phyloP scores from a whole-genome alignment of 768 basidiomycete species.

The Leccinum imitatum region DNA sequence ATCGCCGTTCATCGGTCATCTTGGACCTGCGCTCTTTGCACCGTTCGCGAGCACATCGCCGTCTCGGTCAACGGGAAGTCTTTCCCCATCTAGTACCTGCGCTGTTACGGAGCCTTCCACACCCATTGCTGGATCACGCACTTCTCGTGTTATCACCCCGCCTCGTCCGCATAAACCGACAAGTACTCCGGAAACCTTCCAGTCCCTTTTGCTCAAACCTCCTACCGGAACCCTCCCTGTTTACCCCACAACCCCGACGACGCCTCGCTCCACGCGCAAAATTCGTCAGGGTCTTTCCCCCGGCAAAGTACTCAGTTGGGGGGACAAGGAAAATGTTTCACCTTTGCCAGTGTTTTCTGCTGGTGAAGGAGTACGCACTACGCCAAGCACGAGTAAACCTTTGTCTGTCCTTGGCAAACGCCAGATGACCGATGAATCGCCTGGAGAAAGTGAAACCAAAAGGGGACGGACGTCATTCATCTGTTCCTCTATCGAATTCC shows the following conservation, averaged over 20 bases:
- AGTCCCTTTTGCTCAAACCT: constrained; percentile 29
- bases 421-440: constrained; percentile 37
- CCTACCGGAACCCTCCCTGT: constrained; percentile 30
- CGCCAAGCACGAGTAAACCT: constrained; percentile 28
- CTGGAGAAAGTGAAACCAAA: constrained; percentile 26
- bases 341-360: constrained; percentile 41
- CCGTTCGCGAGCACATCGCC: constrained; percentile 1
- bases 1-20: constrained; percentile 27
- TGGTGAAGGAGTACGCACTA: constrained; percentile 45
- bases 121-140: constrained; percentile 22
- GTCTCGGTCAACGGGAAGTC: constrained; percentile 3
- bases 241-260: constrained; percentile 28
- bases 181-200: constrained; percentile 32
- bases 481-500: constrained; percentile 32
- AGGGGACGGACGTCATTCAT: constrained; percentile 32
- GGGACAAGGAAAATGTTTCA: constrained; percentile 63
- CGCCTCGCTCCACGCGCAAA: constrained; percentile 31
- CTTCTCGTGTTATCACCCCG: constrained; percentile 31
- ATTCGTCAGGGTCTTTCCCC: constrained; percentile 29
- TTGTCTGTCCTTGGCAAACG: constrained; percentile 45
- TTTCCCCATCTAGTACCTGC: constrained; percentile 5
- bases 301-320: constrained; percentile 38
- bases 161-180: constrained; percentile 38
- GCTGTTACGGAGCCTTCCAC: constrained; percentile 27
- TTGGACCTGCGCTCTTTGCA: constrained; percentile 31